Base-by-base conservation (phyloP, 352 stramenopile genomes). In the Globisporangium camurandrum region DNA sequence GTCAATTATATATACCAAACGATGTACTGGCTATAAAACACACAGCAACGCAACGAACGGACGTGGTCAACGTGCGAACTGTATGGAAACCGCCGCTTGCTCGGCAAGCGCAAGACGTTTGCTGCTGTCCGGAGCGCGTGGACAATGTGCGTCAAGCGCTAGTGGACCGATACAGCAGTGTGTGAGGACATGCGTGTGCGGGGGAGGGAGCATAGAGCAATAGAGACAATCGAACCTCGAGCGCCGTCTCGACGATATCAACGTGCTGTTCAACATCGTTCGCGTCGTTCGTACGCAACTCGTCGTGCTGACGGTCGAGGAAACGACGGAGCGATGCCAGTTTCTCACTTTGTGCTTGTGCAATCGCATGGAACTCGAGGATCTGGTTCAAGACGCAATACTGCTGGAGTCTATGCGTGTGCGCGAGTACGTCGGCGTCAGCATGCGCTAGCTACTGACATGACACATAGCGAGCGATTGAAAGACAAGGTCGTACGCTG, bases 311-410 rank as follows among this genome's bases (percentile, higher is more conserved):
- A 33, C 57, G 44, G 41, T 68, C 45, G 31, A 86, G 50, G 27
- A 83, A 86, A 7, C 65, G 51, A 55, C 77, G 80, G 26, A 87
- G 62, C 17, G 62, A 52, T 20, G 66, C 63, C 30, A 89, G 61
- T 5, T 57, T 59, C 7, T 61, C 65, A 47, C 84, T 54, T 62
- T 86, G 75, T 20, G 66, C 60, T 58, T 87, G 77, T 44, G 84
- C 54, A 41, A 80, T 68, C 46, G 69, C 66, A 52, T 91, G 77
- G 54, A 91, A 88, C 63, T 91, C 80, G 43, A 91, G 69, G 54
- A 91, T 88, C 62, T 91, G 80, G 60, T 88, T 84, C 33, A 91
- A 57, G 50, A 91, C 76, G 56, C 76, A 88, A 54, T 88, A 91
- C 36, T 91, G 75, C 54, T 88, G 72, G 49, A 91, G 57, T 22